Evolutionary conservation across 768 basidiomycete species (phyloP).

Genomic region (Phaffia tasmanica): DNA sequence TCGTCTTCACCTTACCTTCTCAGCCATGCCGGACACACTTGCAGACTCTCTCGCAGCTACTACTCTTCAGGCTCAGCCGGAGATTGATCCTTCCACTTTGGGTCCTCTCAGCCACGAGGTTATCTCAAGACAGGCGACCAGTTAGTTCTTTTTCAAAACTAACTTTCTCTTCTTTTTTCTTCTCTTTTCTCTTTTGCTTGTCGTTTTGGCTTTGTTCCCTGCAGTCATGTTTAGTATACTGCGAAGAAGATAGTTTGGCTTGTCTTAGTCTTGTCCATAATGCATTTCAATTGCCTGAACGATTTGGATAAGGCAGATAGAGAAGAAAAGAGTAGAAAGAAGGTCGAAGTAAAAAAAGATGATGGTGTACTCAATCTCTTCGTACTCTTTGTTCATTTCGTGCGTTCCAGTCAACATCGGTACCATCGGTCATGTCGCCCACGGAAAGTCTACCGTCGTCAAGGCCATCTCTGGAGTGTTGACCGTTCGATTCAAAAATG

Average conservation of each 20-base stretch:
- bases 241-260: not conserved
- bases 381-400: no score
- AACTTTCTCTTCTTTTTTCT: not conserved
- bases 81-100: slow-evolving; percentile 20
- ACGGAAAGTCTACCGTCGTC: slow-evolving; percentile 91
- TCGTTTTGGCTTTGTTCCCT: not conserved
- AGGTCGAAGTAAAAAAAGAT: not conserved
- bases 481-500: slow-evolving; percentile 98
- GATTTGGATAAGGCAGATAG: no score
- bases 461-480: slow-evolving; percentile 97
- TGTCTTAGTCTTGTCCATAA: not conserved
- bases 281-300: no score
- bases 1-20: not conserved
- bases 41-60: slow-evolving; percentile 9
- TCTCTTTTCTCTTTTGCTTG: slow-evolving; percentile 16
- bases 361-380: slow-evolving; percentile 10
- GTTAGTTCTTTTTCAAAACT: slow-evolving; percentile 29
- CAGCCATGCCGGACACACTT: slow-evolving; percentile 18
- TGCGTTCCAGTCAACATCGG: slow-evolving; percentile 23
- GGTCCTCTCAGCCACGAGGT: slow-evolving; percentile 37
- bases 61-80: not conserved
- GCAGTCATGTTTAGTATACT: slow-evolving; percentile 16
- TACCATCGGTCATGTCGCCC: slow-evolving; percentile 98
- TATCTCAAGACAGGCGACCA: slow-evolving; percentile 61
- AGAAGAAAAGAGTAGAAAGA: no score